A percentile compares a stretch with the other conserved stretches of the same genome.
These are phyloP conservation scores for Hydrangea macrophylla DNA, from an alignment of 148 eudicot genomes.

Conservation along the genomic window DNA sequence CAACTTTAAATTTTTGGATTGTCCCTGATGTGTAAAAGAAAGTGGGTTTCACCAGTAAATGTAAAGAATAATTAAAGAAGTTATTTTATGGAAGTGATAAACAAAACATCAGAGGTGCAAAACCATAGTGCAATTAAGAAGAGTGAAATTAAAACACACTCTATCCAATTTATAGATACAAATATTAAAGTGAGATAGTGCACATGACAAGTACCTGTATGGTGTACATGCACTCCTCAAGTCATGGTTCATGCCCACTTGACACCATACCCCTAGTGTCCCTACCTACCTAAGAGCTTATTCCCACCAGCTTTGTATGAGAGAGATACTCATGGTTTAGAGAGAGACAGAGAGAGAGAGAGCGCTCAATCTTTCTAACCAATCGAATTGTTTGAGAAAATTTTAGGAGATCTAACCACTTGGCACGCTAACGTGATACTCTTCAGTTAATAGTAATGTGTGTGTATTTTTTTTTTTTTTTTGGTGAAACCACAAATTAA, in stretches of 20 bases:
- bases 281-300: constrained; percentile 7
- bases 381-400: background rate
- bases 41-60: background rate
- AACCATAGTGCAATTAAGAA: constrained; percentile 7
- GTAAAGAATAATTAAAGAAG: constrained; percentile 1
- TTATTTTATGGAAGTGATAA: background rate
- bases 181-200: background rate
- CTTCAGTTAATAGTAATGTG: too few species aligned
- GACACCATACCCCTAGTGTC: constrained; percentile 11
- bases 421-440: too few species aligned
- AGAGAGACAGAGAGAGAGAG: background rate
- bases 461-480: too few species aligned
- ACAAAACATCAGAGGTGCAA: background rate
- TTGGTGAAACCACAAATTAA: too few species aligned
- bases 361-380: background rate
- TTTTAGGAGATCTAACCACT: too few species aligned
- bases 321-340: background rate
- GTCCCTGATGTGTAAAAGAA: too few species aligned
- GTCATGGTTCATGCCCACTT: constrained; percentile 9
- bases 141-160: background rate
- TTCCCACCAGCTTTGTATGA: constrained; percentile 10
- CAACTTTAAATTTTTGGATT: too few species aligned
- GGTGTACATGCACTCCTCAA: constrained; percentile 7
- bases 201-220: constrained; percentile 12
- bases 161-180: background rate